Evolutionary conservation across 1,139 yeast genomes (phyloP).

Genomic region (Kodamaea sp.): DNA sequence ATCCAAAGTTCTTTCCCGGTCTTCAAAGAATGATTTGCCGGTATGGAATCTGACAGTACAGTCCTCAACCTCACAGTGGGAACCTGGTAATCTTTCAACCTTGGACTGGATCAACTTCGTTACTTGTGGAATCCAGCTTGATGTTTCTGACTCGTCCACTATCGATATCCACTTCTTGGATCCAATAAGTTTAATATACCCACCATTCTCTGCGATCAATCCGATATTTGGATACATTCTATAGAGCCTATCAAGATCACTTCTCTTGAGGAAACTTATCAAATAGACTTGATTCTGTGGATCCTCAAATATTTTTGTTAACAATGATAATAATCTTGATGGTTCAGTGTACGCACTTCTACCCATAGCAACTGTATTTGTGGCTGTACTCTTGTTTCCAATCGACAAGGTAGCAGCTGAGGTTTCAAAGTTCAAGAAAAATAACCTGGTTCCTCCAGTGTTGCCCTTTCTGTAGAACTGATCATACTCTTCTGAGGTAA

Average conservation of each 20-base stretch:
- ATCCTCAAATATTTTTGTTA: constrained; percentile 49
- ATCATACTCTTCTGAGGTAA: constrained; percentile 34
- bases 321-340: constrained; percentile 50
- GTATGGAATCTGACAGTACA: constrained; percentile 76
- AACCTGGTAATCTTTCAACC: constrained; percentile 79
- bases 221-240: constrained; percentile 72
- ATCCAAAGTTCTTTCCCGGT: constrained; percentile 62
- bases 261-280: constrained; percentile 62
- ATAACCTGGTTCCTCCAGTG: constrained; percentile 43
- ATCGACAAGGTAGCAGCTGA: constrained; percentile 31
- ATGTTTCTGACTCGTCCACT: constrained; percentile 51
- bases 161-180: constrained; percentile 65
- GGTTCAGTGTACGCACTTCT: constrained; percentile 41
- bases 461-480: constrained; percentile 33
- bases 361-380: constrained; percentile 17
- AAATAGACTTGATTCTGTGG: constrained; percentile 69
- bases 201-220: constrained; percentile 88
- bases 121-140: constrained; percentile 64
- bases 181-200: constrained; percentile 59
- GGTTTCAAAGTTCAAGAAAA: constrained; percentile 56
- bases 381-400: constrained; percentile 14
- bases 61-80: constrained; percentile 71
- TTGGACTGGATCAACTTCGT: constrained; percentile 62
- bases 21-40: constrained; percentile 59
- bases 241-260: constrained; percentile 67